Evolutionary conservation across 148 eudicot species (phyloP), one percentile per base, ranked within the genome.

Genomic region (Rheum nobile): DNA sequence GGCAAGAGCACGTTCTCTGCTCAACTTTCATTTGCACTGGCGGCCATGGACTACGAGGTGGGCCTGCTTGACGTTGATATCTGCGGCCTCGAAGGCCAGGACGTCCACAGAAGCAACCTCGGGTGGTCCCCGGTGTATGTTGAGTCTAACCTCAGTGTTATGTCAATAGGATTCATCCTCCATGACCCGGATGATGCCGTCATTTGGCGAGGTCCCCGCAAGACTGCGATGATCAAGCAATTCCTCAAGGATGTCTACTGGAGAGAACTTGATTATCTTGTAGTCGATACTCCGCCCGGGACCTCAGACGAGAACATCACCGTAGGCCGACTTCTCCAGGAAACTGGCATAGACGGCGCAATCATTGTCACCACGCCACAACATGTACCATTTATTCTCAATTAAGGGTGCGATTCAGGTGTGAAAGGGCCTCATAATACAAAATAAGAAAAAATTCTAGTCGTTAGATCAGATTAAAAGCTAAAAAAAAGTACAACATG

Each of bases 1-100:
- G 98, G 98, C 37, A 93, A 93, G 86, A 90, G 96, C 79, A 93
- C 98, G 48, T 90, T 93, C 84, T 93, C 98, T 26, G 98, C 98
- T 76, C 96, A 93, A 78, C 89, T 93, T 37, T 79, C 96, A 29
- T 93, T 78, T 75, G 96, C 96, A 21, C 80, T 93, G 44, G 90
- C 96, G 72, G 84, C 83, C 46, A 93, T 77, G 90, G 96, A 90
- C 76, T 79, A 84, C 61, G 93, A 93, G 72, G 96, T 88, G 4
- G 98, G 98, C 71, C 85, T 93, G 29, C 96, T 93, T 0, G 96
- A 90, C 77, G 85, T 92, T 29, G 98, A 92, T 71, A 88, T 92
- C 0, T 92, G 93, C 75, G 93, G 98, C 38, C 81, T 90, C 14
- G 96, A 92, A 82, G 96, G 98, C 74, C 98, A 88, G 80, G 93